A percentile compares a stretch with the other conserved stretches of the same genome.
phyloP scores from a whole-genome alignment of 371 early-diverging fungal species.

The Haplosporangium sp. region DNA sequence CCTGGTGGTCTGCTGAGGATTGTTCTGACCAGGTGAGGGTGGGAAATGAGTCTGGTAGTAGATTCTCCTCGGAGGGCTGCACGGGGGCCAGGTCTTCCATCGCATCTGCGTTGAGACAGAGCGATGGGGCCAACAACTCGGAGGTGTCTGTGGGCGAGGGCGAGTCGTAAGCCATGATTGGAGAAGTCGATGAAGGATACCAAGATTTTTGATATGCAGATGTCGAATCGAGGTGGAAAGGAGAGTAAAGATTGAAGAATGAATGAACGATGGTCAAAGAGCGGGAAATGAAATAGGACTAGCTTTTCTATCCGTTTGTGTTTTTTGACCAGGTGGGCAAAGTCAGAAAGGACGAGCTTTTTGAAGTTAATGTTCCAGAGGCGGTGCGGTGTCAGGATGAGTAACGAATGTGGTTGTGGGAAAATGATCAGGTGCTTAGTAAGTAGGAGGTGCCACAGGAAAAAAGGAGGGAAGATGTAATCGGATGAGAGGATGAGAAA shows the following conservation, averaged over 20 bases:
- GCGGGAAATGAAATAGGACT: not conserved
- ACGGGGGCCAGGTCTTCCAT: constrained; percentile 50
- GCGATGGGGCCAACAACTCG: constrained; percentile 45
- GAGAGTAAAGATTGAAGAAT: not conserved
- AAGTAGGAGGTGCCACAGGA: no score
- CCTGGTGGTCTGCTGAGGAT: constrained; percentile 14
- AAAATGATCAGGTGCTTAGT: no score
- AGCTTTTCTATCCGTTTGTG: no score
- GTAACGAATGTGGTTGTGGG: no score
- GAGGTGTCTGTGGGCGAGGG: constrained; percentile 36
- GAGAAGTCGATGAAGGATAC: no score
- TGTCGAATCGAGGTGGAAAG: not conserved
- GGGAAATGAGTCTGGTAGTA: constrained; percentile 33
- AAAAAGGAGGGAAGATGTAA: not conserved
- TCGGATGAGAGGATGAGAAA: not conserved
- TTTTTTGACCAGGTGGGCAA: no score
- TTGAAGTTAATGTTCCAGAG: no score
- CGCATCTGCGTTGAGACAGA: constrained; percentile 51
- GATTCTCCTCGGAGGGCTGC: constrained; percentile 30
- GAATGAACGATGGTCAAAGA: not conserved
- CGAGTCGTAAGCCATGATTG: constrained; percentile 36
- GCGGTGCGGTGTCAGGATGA: no score
- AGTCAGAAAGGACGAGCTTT: no score
- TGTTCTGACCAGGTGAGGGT: constrained; percentile 51
- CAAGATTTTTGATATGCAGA: no score